Conservation (phyloP, 2,329 filamentous ascomycete species). For the Fusarium fracticaudum region DNA sequence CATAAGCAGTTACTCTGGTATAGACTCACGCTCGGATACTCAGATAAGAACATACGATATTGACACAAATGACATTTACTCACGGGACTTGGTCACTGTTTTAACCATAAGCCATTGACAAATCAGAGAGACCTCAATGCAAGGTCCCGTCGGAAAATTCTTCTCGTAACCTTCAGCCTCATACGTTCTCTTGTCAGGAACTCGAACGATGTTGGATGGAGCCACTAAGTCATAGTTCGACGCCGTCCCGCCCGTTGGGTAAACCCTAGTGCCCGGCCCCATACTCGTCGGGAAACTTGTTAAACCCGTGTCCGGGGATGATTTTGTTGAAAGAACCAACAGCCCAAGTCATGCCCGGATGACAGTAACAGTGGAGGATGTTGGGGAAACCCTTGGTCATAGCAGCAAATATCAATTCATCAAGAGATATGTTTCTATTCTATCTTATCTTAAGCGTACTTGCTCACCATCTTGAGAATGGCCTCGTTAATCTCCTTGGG, state of each 20-base stretch:
- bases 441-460: constrained; percentile 47
- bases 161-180: not conserved
- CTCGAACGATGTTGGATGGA: not conserved
- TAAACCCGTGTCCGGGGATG: not conserved
- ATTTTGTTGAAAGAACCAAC: not conserved
- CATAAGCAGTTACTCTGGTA: not conserved
- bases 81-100: not conserved
- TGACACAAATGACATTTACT: not conserved
- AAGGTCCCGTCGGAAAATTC: not conserved
- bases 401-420: not conserved
- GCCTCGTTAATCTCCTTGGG: constrained; percentile 57
- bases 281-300: not conserved
- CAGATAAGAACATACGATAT: not conserved
- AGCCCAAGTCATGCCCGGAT: not conserved
- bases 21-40: not conserved
- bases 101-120: not conserved
- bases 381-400: not conserved
- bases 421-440: not conserved
- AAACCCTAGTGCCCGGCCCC: constrained; percentile 5
- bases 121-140: not conserved
- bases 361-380: not conserved
- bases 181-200: not conserved
- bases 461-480: constrained; percentile 54
- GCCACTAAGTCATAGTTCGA: not conserved
- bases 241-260: not conserved